Base-by-base conservation (phyloP, 305 asterid genomes). In the Fraxinus baroniana region DNA sequence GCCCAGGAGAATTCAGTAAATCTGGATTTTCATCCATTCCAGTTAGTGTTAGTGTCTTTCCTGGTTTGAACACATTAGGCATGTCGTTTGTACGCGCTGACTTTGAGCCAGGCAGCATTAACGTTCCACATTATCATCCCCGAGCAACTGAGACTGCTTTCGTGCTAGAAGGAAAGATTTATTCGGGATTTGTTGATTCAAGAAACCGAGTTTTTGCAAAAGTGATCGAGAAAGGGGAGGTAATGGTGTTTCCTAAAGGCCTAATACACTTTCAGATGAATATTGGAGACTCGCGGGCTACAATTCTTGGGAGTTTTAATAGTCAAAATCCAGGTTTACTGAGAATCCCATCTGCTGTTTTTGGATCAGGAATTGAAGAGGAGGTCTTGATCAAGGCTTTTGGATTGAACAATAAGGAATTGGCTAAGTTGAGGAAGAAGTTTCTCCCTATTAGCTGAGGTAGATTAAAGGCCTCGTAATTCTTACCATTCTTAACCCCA, bases 221-320 rank as follows among this genome's bases (percentile, higher is more conserved):
- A 82, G 95, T 93, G 46, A 55, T 94, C n/a, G 97, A 92, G 90
- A 91, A 89, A 44, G 97, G 97, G 12, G 97, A 93, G 46, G 97
- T 94, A 0, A 93, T 94, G 97, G 95, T 94, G 78, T 92, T 94
- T 80, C 97, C 98, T 0, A 89, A 79, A 84, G 98, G 97, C 0
- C 39, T 93, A 35, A 32, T 94, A 77, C 98, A 91, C 74, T 94
- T 94, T 52, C 97, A 93, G 90, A 91, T 93, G 98, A 94, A 93
- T 28, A 73, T 93, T 3, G 97, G 94, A 18, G 82, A 91, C 15
- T 83, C 88, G 1, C 85, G 77, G 0, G 97, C 97, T 0, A 86
- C 97, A 1, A 90, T 93, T 70, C 3, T 94, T 9, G 97, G 95
- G 74, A 93, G 93, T 78, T 93, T 93, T 33, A 88, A 92, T 36